These are phyloP conservation scores for Jackrogersella multiformis DNA, from an alignment of 495 filamentous ascomycete species.

Conservation along the genomic window DNA sequence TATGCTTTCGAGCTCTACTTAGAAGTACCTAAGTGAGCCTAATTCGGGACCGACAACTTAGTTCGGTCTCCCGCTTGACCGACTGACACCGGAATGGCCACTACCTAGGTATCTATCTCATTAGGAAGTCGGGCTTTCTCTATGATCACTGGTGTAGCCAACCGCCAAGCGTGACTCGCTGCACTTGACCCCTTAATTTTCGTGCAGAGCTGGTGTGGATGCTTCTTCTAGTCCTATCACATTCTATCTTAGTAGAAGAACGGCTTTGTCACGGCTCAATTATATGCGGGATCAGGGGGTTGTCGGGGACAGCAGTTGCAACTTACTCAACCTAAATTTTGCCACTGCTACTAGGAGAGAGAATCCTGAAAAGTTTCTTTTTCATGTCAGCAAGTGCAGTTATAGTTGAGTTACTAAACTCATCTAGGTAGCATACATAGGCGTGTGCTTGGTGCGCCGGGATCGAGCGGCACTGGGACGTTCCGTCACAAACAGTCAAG, in stretches of 20 bases:
- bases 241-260: background rate
- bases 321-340: background rate
- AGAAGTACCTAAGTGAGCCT: background rate
- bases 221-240: background rate
- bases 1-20: background rate
- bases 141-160: constrained; percentile 2
- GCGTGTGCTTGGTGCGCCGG: constrained; percentile 13
- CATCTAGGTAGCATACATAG: constrained; percentile 2
- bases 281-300: background rate
- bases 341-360: background rate
- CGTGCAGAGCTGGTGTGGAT: background rate
- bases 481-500: constrained; percentile 1
- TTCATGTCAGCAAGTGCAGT: background rate
- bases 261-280: background rate
- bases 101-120: background rate
- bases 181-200: background rate
- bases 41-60: background rate
- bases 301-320: background rate
- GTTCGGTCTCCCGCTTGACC: constrained; percentile 1
- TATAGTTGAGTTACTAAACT: background rate
- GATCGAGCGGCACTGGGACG: constrained; percentile 9
- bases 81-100: background rate
- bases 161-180: constrained; percentile 3
- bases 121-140: background rate
- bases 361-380: background rate